Evolutionary conservation across 495 filamentous ascomycete species (phyloP).

Genomic region (Penicillium chermesinum): DNA sequence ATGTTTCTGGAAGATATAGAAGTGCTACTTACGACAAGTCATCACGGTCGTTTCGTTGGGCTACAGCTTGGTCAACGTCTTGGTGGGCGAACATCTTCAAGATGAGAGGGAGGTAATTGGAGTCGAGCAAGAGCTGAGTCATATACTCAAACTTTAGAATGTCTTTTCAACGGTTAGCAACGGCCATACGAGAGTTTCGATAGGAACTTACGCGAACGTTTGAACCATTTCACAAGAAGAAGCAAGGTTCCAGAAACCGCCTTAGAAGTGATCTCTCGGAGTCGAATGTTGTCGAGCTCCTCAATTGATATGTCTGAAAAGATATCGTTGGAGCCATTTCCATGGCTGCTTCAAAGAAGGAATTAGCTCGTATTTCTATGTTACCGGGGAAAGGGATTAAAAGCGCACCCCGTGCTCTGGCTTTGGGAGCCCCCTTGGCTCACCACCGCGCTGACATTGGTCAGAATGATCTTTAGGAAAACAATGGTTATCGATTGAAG

Average conservation of each 20-base stretch:
- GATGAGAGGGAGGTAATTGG: slow-evolving; percentile 87
- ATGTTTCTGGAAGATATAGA: too few species aligned
- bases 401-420: slow-evolving; percentile 31
- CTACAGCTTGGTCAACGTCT: slow-evolving; percentile 84
- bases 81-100: slow-evolving; percentile 90
- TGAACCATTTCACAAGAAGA: slow-evolving; percentile 91
- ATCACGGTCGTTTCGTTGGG: slow-evolving; percentile 74
- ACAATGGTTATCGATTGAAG: slow-evolving; percentile 94
- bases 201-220: slow-evolving; percentile 72
- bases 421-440: slow-evolving; percentile 48
- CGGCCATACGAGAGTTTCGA: background rate
- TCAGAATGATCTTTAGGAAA: slow-evolving; percentile 76
- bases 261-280: slow-evolving; percentile 82
- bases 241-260: slow-evolving; percentile 82
- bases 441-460: slow-evolving; percentile 66
- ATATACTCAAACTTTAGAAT: slow-evolving; percentile 94
- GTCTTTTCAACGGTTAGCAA: slow-evolving; percentile 50
- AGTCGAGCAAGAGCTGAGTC: slow-evolving; percentile 86
- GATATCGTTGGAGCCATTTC: slow-evolving; percentile 30
- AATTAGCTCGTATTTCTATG: too few species aligned
- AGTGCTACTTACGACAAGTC: slow-evolving; percentile 76
- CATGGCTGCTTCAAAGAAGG: slow-evolving; percentile 27
- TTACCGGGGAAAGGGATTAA: too few species aligned
- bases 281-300: slow-evolving; percentile 73
- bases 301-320: slow-evolving; percentile 48